Percentiles rank a stretch among this genome's conserved stretches.
phyloP scores from a whole-genome alignment of 2,329 filamentous ascomycete species.

The Leptosphaerulina australis region DNA sequence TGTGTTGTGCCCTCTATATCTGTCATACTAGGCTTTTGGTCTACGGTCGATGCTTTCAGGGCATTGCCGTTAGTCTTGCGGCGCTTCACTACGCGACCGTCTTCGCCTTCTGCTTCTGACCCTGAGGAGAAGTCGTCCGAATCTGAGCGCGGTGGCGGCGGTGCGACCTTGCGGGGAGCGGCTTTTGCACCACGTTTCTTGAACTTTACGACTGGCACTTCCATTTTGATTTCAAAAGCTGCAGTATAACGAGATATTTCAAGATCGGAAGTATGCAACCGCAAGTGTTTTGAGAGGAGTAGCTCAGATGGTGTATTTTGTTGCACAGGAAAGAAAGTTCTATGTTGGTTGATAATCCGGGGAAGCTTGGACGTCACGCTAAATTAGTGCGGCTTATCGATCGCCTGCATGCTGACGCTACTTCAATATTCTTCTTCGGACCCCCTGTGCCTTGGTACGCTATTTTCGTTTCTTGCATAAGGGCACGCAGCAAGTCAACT shows the following conservation, averaged over 20 bases:
- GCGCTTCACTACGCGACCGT: constrained; percentile 77
- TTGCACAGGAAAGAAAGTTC: constrained; percentile 13
- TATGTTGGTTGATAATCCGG: constrained; percentile 14
- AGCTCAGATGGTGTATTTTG: neutral
- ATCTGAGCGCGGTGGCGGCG: constrained; percentile 68
- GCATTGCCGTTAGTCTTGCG: constrained; percentile 71
- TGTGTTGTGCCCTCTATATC: constrained; percentile 55
- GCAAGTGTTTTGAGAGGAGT: neutral
- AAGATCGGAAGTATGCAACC: no score
- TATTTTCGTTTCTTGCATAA: neutral
- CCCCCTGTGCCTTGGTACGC: neutral
- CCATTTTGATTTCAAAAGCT: constrained; percentile 34
- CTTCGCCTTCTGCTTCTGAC: constrained; percentile 71
- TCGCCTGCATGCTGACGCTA: constrained; percentile 4
- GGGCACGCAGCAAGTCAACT: neutral
- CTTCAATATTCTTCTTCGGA: neutral
- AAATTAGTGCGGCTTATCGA: constrained; percentile 3
- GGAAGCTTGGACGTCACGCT: constrained; percentile 11
- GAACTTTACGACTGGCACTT: constrained; percentile 70
- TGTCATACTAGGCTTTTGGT: constrained; percentile 53
- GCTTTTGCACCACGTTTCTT: constrained; percentile 82
- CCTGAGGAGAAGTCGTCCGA: constrained; percentile 67
- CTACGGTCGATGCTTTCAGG: constrained; percentile 68
- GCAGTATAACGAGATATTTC: no score
- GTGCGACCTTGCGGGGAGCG: constrained; percentile 81